Percentiles rank a stretch among this genome's conserved stretches.
phyloP scores from a whole-genome alignment of 331 rosid genomes.

The Stylosanthes scabra region DNA sequence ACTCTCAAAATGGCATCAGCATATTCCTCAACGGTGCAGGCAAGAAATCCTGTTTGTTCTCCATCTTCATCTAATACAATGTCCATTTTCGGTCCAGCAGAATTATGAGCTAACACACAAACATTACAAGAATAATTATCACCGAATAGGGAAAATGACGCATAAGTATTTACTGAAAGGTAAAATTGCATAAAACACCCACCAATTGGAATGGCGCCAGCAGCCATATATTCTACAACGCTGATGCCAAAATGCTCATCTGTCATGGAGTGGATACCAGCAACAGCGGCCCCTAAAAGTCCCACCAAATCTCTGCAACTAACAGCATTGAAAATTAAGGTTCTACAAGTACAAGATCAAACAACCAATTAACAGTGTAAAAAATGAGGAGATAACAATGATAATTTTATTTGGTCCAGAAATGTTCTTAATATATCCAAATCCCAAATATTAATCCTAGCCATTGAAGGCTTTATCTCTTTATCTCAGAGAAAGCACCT shows the following conservation, averaged over 20 bases:
- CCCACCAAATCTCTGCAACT: constrained; percentile 76
- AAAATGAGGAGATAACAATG: neutral
- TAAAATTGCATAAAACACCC: constrained; percentile 29
- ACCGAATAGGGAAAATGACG: constrained; percentile 5
- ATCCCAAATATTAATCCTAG: constrained; percentile 8
- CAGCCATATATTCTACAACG: constrained; percentile 97
- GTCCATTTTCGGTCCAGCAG: constrained; percentile 99
- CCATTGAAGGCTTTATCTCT: neutral
- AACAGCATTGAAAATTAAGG: constrained; percentile 16
- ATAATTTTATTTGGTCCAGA: neutral
- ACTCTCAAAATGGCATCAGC: constrained; percentile 73
- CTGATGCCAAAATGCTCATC: constrained; percentile 98
- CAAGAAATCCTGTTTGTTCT: constrained; percentile 88
- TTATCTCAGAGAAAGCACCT: neutral
- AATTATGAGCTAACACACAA: constrained; percentile 80
- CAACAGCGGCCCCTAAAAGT: constrained; percentile 76
- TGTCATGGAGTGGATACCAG: constrained; percentile 96
- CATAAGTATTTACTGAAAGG: neutral
- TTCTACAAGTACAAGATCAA: constrained; percentile 17
- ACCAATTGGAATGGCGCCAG: constrained; percentile 99
- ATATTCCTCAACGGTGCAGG: constrained; percentile 72
- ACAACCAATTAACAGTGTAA: neutral
- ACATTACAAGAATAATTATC: constrained; percentile 27
- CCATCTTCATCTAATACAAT: constrained; percentile 85
- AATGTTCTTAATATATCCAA: neutral